A percentile compares a stretch with the other conserved stretches of the same genome.
Evolutionary conservation across 352 stramenopile genomes (phyloP).

Genomic region (Aphanomyces invadans): DNA sequence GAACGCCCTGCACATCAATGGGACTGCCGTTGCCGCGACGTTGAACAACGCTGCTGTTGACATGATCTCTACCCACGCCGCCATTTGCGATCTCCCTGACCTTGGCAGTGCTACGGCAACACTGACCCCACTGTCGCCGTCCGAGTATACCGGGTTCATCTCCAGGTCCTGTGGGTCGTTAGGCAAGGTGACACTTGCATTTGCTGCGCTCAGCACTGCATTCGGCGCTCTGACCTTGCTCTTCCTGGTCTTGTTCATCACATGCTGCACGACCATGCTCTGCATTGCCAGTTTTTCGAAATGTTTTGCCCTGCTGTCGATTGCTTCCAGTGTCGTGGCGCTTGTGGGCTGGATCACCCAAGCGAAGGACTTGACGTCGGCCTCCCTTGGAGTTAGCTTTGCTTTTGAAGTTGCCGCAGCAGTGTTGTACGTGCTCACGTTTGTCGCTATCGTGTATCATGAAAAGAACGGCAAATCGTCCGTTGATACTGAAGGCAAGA

Average conservation of each 20-base stretch:
- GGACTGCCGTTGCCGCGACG: background rate
- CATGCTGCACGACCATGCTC: constrained; percentile 2
- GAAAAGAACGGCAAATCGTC: background rate
- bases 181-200: constrained; percentile 4
- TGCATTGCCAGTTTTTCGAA: background rate
- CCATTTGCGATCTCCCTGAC: background rate
- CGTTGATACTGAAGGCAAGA: background rate
- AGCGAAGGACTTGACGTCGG: background rate
- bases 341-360: constrained; percentile 9
- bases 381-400: background rate
- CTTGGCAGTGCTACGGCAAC: background rate
- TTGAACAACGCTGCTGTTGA: background rate
- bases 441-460: background rate
- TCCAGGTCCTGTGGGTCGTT: constrained; percentile 9
- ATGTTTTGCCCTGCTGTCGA: background rate
- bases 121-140: background rate
- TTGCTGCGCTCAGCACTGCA: background rate
- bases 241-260: background rate
- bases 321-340: background rate
- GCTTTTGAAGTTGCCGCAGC: constrained; percentile 3
- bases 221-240: constrained; percentile 6
- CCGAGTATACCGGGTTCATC: background rate
- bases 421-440: background rate
- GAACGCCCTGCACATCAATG: constrained; percentile 7
- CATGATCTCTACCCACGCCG: background rate